Evolutionary conservation across 495 filamentous ascomycete genomes (phyloP), one percentile per base, ranked within the genome.

Genomic region (Baudoinia panamericana): DNA sequence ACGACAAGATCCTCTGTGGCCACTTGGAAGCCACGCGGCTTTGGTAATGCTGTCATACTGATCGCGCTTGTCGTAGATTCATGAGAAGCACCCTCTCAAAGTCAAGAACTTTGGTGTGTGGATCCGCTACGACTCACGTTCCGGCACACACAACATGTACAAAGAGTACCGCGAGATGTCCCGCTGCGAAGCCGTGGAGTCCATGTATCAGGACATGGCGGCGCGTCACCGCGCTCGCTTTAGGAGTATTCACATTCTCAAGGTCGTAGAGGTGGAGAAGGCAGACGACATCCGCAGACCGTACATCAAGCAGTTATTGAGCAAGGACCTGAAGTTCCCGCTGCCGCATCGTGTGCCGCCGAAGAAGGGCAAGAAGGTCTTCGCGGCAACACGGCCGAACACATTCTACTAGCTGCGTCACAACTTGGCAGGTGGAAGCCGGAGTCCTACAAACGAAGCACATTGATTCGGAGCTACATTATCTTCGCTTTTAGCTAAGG

Each of bases 61-160:
- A n/a, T n/a, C n/a, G n/a, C n/a, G n/a, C n/a, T 28, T 32, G 5
- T 18, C n/a, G 28, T 42, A 97, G 90, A 94, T 97, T 70, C 68
- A 73, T 66, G 90, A 97, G 83, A 96, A 94, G 78, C 84, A 83
- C 64, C 92, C 90, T 52, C 73, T 84, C 58, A 93, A 93, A 70
- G 86, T 97, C 74, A 97, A 97, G 84, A 96, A 93, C 81, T 96
- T 96, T 69, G 90, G 90, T 65, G 83, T 97, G 76, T 97, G 90
- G 90, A 81, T 97, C 70, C 88, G 90, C 60, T 97, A 97, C 73
- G 87, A 97, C 70, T 96, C 92, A 37, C 90, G 90, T 67, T 96
- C 92, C 56, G 90, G 90, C 55, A 97, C 92, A 55, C 90, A 97
- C 83, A 97, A 97, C 78, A 97, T 97, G 90, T 97, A 97, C 84